Evolutionary conservation across 148 eudicot species (phyloP).

Genomic region (Camellia sinensis): DNA sequence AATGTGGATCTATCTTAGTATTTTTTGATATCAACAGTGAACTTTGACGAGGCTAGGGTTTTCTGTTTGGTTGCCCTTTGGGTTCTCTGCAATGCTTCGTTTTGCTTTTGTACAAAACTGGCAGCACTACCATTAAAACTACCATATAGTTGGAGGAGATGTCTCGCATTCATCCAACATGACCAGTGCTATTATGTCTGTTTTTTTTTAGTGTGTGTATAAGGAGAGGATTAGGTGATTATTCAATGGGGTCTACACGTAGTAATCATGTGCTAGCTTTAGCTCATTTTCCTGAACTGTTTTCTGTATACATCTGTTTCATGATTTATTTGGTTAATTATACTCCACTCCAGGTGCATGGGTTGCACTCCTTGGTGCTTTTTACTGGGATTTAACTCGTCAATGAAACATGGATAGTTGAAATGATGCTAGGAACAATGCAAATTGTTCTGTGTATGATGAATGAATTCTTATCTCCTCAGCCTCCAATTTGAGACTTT

Average conservation of each 20-base stretch:
- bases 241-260: neutral
- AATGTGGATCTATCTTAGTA: neutral
- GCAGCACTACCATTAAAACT: neutral
- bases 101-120: neutral
- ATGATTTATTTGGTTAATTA: neutral
- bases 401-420: neutral
- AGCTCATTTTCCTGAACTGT: neutral
- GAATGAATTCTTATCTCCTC: neutral
- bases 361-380: neutral
- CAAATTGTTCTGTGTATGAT: neutral
- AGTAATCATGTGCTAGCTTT: neutral
- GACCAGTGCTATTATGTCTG: neutral
- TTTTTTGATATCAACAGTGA: neutral
- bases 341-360: neutral
- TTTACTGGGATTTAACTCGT: neutral
- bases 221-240: neutral
- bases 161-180: neutral
- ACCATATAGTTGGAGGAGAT: neutral
- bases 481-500: neutral
- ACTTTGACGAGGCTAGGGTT: neutral
- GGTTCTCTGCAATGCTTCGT: neutral
- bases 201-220: neutral
- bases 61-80: neutral
- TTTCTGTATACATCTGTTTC: neutral
- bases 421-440: neutral